Percentiles rank a stretch among this genome's conserved stretches.
phyloP scores from a whole-genome alignment of 257 asterid genomes.

The Fraxinus excelsior region DNA sequence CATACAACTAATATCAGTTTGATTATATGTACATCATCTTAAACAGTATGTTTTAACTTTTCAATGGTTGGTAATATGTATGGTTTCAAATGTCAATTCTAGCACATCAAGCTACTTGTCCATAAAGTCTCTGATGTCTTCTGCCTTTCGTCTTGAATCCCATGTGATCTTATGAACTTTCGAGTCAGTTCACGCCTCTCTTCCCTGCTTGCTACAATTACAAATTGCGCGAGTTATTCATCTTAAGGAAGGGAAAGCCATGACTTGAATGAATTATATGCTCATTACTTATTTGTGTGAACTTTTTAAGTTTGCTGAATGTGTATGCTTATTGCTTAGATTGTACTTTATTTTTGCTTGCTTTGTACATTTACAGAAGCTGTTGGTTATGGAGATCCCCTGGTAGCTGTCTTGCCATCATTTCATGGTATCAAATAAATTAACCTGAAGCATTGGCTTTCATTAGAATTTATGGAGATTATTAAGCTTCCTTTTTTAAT shows the following conservation, averaged over 20 bases:
- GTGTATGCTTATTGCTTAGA: not conserved
- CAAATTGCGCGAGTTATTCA: not conserved
- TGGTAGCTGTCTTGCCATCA: slow-evolving; percentile 53
- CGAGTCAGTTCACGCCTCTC: not conserved
- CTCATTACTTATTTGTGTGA: not conserved
- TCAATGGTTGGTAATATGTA: not conserved
- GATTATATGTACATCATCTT: not conserved
- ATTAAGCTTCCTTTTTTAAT: not conserved
- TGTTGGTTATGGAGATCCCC: slow-evolving; percentile 60
- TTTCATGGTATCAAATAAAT: slow-evolving; percentile 54
- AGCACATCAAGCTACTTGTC: not conserved
- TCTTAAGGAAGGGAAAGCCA: not conserved
- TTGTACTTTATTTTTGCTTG: not conserved
- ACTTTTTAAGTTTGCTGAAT: not conserved
- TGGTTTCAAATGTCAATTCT: not conserved
- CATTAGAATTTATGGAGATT: slow-evolving; percentile 14
- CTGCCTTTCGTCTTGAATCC: not conserved
- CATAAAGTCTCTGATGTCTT: not conserved
- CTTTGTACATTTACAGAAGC: slow-evolving; percentile 43
- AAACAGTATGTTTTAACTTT: not conserved
- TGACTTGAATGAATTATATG: not conserved
- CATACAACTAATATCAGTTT: not conserved
- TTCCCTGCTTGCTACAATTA: not conserved
- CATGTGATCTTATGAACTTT: not conserved
- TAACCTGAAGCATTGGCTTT: slow-evolving; percentile 2